Evolutionary conservation across 2,329 filamentous ascomycete genomes (phyloP), one percentile per base, ranked within the genome.

Genomic region (Botrytis medusae): DNA sequence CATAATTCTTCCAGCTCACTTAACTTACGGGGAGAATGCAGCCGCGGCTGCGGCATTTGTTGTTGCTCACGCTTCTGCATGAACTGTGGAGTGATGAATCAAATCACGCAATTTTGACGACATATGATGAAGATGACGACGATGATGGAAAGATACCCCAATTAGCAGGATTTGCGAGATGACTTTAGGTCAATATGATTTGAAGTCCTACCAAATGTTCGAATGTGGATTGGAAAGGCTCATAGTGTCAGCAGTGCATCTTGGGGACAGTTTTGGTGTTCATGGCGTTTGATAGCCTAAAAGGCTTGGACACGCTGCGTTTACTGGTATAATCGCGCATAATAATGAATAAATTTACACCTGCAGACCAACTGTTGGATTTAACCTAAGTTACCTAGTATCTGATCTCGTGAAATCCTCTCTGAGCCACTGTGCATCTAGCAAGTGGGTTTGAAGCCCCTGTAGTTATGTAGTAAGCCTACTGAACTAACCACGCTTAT

Each of bases 1-100:
- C 34, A 80, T 84, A 70, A 78, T 84, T 9, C 78, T 83, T 34
- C 81, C 80, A 12, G 76, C 83, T 10, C 85, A 86, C 79, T 71
- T 83, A 48, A 79, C 79, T 4, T 86, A 86, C 74, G 81, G 77
- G 1, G 37, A 63, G 4, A 74, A 84, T 78, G 83, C 81, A 0
- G 74, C 75, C 6, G 78, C 78, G 14, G 84, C 84, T 1, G 83
- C 83, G 5, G 68, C 78, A 51, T 85, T 85, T 75, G 77, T 79
- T 44, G 75, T 68, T 63, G 54, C 74, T 14, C 67, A 34, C 37
- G 70, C 71, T 46, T 29, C 37, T 37, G 2, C 22, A 40, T 34
- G 25, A 48, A 40, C 42, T 61, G 37, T 18, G 37, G 63, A 8
- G 25, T 34, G 44, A 20, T 25, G 5, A 16, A 71, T 48, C n/a